Conservation (phyloP, 495 filamentous ascomycete genomes). For the Wilcoxina mikolae region DNA sequence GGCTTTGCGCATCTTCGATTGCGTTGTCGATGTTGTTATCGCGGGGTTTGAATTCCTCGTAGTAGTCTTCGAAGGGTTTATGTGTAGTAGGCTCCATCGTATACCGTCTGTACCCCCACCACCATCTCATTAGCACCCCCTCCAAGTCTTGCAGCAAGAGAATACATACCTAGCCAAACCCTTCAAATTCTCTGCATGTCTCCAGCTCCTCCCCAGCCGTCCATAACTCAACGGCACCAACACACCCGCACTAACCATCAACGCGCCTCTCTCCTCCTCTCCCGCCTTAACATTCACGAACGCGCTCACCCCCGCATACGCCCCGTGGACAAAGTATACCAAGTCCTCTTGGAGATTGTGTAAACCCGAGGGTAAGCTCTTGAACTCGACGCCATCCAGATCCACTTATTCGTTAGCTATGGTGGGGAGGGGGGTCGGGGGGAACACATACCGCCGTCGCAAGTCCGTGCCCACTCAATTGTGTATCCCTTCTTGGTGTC, state of each 20-base stretch:
- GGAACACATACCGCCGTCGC: slow-evolving; percentile 36
- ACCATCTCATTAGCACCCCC: neutral
- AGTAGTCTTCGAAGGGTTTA: slow-evolving; percentile 58
- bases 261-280: slow-evolving; percentile 63
- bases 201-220: slow-evolving; percentile 76
- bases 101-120: slow-evolving; percentile 33
- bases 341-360: slow-evolving; percentile 80
- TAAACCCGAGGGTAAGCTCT: slow-evolving; percentile 79
- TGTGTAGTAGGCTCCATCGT: slow-evolving; percentile 42
- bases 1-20: neutral
- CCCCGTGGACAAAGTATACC: slow-evolving; percentile 76
- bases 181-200: slow-evolving; percentile 63
- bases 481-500: slow-evolving; percentile 69
- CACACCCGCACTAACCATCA: slow-evolving; percentile 81
- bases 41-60: slow-evolving; percentile 49
- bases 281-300: slow-evolving; percentile 75
- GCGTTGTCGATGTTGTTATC: slow-evolving; percentile 29
- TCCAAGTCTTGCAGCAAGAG: neutral
- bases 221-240: slow-evolving; percentile 78
- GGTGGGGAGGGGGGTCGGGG: slow-evolving; percentile 14
- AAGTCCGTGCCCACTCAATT: slow-evolving; percentile 69
- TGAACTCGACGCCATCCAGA: slow-evolving; percentile 87
- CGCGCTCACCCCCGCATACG: slow-evolving; percentile 78
- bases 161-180: slow-evolving; percentile 49
- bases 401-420: slow-evolving; percentile 41